Base-by-base conservation (phyloP, 805 yeast genomes). In the Sugiyamaella valdiviana region DNA sequence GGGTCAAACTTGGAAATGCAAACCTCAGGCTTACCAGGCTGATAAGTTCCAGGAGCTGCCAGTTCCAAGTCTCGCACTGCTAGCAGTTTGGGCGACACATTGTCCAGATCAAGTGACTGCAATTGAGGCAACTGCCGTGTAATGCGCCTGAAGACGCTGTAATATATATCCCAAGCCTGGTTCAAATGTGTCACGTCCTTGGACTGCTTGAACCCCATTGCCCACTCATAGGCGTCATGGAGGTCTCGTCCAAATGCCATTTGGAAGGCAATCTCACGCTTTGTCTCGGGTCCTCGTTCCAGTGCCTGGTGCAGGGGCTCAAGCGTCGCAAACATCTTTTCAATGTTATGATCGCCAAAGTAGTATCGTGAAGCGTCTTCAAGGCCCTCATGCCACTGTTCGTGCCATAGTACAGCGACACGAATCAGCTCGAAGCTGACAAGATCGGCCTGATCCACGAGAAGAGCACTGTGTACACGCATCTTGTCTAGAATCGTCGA, bases 101-200 rank as follows among this genome's bases (percentile, higher is more conserved):
- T 91, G 65, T 88, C 96, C 53, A 93, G 69, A 55, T 93, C 98
- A 51, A 91, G 73, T 19, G 86, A 82, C 52, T 85, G 88, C 21
- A 91, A 67, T 61, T 87, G 95, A 1, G 95, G 95, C 36, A 93
- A 67, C 63, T 89, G 96, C 54, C 95, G 78, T 52, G 90, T 82
- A 48, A 93, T 88, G 53, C 95, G 78, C 57, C 96, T 78, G 78
- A 91, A 93, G 2, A 93, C 96, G 56, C 84, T 85, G 65, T 91
- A 90, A 63, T 91, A 91, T 15, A 90, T 83, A 64, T 91, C 98
- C 99, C 99, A 91, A 0, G 98, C 98, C 66, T 93, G 98, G 60
- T 90, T 89, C 65, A 91, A 68, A 57, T 89, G 91, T 20, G 95
- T 82, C 44, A 82, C 78, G 63, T 93, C 98, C 51, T 82, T 85